Percentiles rank a stretch among this genome's conserved stretches.
These are phyloP conservation scores for Yueomyces sinensis DNA, from an alignment of 805 yeast genomes.

Conservation along the genomic window DNA sequence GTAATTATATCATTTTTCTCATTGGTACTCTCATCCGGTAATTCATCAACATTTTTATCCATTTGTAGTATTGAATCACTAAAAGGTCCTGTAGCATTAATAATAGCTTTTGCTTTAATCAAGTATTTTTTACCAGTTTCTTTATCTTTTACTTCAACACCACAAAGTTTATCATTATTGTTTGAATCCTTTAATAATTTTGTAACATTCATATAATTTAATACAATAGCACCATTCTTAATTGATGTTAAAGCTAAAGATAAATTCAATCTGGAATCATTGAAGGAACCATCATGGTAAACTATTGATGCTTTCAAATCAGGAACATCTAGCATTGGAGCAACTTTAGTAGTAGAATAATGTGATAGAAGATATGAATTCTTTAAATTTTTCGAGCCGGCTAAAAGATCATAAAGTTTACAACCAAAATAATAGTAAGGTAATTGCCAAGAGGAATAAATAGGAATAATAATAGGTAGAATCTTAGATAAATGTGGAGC, in stretches of 20 bases:
- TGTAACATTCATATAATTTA: slow-evolving; percentile 75
- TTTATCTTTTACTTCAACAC: slow-evolving; percentile 63
- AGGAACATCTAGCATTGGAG: slow-evolving; percentile 74
- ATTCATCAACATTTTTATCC: slow-evolving; percentile 61
- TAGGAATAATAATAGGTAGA: slow-evolving; percentile 91
- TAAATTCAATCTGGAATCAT: slow-evolving; percentile 83
- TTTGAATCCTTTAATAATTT: slow-evolving; percentile 54
- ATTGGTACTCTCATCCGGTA: slow-evolving; percentile 31
- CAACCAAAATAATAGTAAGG: slow-evolving; percentile 91
- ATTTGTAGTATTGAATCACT: slow-evolving; percentile 74
- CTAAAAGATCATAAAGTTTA: slow-evolving; percentile 82
- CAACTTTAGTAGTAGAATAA: slow-evolving; percentile 52
- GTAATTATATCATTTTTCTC: not conserved
- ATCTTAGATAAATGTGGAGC: slow-evolving; percentile 86
- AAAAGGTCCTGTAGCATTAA: slow-evolving; percentile 93
- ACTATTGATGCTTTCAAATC: slow-evolving; percentile 82
- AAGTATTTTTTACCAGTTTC: slow-evolving; percentile 51
- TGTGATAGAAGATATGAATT: slow-evolving; percentile 61
- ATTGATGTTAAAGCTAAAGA: slow-evolving; percentile 77
- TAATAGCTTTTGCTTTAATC: slow-evolving; percentile 59
- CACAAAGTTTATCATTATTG: slow-evolving; percentile 42
- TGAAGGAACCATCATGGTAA: slow-evolving; percentile 90
- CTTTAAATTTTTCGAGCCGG: slow-evolving; percentile 77
- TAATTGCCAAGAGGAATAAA: slow-evolving; percentile 88
- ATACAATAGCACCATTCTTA: slow-evolving; percentile 76